Conservation (phyloP, 2,329 filamentous ascomycete genomes). For the Neonectria faginata region DNA sequence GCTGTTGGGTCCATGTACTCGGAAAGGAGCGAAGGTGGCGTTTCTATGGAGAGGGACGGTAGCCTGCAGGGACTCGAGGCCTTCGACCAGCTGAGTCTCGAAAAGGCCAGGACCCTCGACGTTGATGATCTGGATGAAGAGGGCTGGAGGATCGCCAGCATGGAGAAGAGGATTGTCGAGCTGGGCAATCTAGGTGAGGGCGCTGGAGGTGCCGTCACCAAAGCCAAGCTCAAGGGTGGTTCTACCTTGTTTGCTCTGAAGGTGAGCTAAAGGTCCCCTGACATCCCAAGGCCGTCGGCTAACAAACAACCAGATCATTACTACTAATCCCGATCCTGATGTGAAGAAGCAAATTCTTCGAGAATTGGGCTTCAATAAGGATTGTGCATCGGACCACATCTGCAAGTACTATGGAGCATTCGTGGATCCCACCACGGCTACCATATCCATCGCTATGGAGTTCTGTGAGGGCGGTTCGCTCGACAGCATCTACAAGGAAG, state of each 20-base stretch:
- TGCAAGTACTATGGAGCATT: constrained; percentile 98
- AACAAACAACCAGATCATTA: constrained; percentile 80
- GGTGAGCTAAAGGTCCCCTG: constrained; percentile 62
- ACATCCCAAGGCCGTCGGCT: constrained; percentile 24
- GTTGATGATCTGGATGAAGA: constrained; percentile 96
- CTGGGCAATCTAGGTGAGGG: constrained; percentile 92
- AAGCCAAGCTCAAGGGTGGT: constrained; percentile 87
- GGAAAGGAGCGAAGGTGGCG: constrained; percentile 79
- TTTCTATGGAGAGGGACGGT: constrained; percentile 83
- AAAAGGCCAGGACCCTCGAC: constrained; percentile 85
- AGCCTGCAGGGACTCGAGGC: constrained; percentile 82
- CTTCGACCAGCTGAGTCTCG: constrained; percentile 83
- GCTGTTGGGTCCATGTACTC: constrained; percentile 89
- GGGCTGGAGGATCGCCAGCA: constrained; percentile 92
- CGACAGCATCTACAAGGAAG: constrained; percentile 96
- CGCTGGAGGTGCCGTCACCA: constrained; percentile 93
- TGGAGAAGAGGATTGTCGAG: constrained; percentile 88
- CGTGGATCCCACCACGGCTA: constrained; percentile 93
- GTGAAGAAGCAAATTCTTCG: constrained; percentile 98
- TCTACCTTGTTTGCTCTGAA: constrained; percentile 97
- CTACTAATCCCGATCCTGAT: constrained; percentile 96
- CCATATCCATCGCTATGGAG: constrained; percentile 99
- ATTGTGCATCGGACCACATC: constrained; percentile 94
- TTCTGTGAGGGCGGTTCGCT: constrained; percentile 97
- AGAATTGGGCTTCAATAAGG: constrained; percentile 97